Base-by-base conservation (phyloP, 768 basidiomycete species). In the Russula emetica region DNA sequence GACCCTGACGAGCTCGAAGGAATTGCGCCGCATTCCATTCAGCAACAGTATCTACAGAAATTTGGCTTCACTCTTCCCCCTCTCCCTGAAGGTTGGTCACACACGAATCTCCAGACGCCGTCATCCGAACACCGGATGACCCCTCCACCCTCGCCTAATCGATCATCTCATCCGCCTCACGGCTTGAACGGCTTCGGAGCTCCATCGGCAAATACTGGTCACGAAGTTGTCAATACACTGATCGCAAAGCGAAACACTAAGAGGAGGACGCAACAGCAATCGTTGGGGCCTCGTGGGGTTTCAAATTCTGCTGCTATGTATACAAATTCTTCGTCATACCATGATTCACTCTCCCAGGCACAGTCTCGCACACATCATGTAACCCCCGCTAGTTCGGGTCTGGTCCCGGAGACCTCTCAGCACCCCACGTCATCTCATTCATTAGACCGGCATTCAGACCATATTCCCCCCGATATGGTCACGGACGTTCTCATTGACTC, bases 1-100 rank as follows among this genome's bases (percentile, higher is more conserved):
- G 87, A 90, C 47, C 72, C 83, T 2, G 83, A 85, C 36, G 92
- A 93, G 74, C 76, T 92, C 2, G 90, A 91, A 71, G 92, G 92
- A 38, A 87, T 93, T 42, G 86, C 90, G 2, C 84, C 87, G 4
- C 81, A 83, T 69, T 78, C 80, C 11, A 86, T 86, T 13, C 91
- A 92, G 72, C 84, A 84, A 69, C 83, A 88, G 69, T 94, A 94
- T 72, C 78, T 94, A 18, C 83, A 85, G 54, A 91, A 91, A 71
- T 94, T 92, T 71, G 87, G 86, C 34, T 93, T 92, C 72, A 74
- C 77, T 6, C 73, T 83, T 24, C 85, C 88, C 1, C 83, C 88
- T 2, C 67, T 89, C 36, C 88, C 88, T 1, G 82, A 85, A 11
- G 87, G 88, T 22, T 90, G 81, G 76, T 87, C 88, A 9, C 89